Base-by-base conservation (phyloP, 306 rosid genomes). In the Hylodesmum podocarpum region DNA sequence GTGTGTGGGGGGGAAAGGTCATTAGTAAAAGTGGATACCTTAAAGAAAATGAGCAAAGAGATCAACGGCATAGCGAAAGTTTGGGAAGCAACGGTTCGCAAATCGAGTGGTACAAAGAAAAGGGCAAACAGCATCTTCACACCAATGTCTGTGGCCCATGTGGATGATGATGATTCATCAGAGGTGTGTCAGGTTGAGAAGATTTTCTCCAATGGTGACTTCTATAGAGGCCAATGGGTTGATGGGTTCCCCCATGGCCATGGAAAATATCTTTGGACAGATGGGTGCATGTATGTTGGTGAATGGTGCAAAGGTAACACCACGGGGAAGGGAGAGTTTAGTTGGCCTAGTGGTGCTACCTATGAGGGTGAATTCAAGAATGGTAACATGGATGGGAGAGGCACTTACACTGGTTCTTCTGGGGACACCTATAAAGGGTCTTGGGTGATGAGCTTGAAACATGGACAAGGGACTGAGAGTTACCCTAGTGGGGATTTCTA, bases 281-380 rank as follows among this genome's bases (percentile, higher is more conserved):
- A 95, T 85, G 99, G 99, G 27, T 95, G 97, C 82, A 84, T 88
- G 96, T 92, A 92, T 68, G 84, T 81, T 16, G 99, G 99, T 37
- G 97, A 92, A 76, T 95, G 99, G 99, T 27, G 47, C 13, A 85
- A 47, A 34, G 99, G 99, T 5, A 84, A 51, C 75, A 85, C 83
- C 29, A 53, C 74, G 54, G 99, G 99, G 0, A 90, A 77, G 43
- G 99, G 99, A 0, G 87, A 70, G 82, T 95, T 92, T 67, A 95
- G 96, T 68, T 95, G 97, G 99, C 99, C 99, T 11, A 89, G 87
- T 27, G 97, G 99, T 8, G 96, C 99, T 4, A 90, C 91, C 47
- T 95, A 89, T 79, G 97, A 92, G 40, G 99, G 99, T 13, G 89
- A 90, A 7, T 92, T 95, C 89, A 89, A 92, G 16, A 47, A 47